A percentile compares a stretch with the other conserved stretches of the same genome.
phyloP scores from a whole-genome alignment of 768 basidiomycete species.

The Boletus edulis region DNA sequence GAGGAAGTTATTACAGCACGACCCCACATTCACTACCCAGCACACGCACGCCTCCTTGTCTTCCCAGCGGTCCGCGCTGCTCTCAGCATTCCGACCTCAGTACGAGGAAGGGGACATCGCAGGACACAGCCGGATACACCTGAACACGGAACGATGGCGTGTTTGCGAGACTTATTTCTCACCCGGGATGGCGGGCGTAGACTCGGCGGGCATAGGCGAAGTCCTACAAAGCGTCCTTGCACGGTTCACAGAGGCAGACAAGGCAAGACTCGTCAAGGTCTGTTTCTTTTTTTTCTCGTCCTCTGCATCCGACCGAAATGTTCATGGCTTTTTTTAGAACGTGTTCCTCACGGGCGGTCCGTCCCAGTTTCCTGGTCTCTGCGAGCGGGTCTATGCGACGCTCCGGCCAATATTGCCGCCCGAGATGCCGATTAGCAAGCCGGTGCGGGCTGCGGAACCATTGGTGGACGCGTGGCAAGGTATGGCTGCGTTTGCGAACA shows the following conservation, averaged over 20 bases:
- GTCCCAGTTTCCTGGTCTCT: slow-evolving; percentile 69
- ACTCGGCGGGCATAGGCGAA: slow-evolving; percentile 93
- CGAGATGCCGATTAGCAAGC: slow-evolving; percentile 61
- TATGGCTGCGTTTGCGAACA: slow-evolving; percentile 74
- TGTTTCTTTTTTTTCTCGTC: slow-evolving; percentile 7
- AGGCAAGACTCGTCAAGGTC: slow-evolving; percentile 75
- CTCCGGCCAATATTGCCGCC: slow-evolving; percentile 87
- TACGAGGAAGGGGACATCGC: slow-evolving; percentile 73
- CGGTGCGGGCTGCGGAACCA: slow-evolving; percentile 65
- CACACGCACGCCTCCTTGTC: slow-evolving; percentile 80
- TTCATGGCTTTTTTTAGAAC: slow-evolving; percentile 47
- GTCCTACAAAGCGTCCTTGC: slow-evolving; percentile 81
- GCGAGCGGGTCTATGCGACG: slow-evolving; percentile 61
- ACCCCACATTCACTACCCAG: slow-evolving; percentile 78
- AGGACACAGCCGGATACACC: slow-evolving; percentile 76
- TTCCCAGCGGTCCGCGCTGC: slow-evolving; percentile 76
- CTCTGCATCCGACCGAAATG: neutral
- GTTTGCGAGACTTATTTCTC: slow-evolving; percentile 93
- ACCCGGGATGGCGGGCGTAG: slow-evolving; percentile 91
- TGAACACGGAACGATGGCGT: slow-evolving; percentile 87
- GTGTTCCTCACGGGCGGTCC: slow-evolving; percentile 88
- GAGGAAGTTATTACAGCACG: slow-evolving; percentile 73
- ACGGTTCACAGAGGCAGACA: slow-evolving; percentile 65
- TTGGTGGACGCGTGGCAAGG: slow-evolving; percentile 85
- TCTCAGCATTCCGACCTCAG: slow-evolving; percentile 79